These are phyloP conservation scores for Plasmodium gallinaceum DNA, from an alignment of 169 alveolate genomes.

Conservation along the genomic window DNA sequence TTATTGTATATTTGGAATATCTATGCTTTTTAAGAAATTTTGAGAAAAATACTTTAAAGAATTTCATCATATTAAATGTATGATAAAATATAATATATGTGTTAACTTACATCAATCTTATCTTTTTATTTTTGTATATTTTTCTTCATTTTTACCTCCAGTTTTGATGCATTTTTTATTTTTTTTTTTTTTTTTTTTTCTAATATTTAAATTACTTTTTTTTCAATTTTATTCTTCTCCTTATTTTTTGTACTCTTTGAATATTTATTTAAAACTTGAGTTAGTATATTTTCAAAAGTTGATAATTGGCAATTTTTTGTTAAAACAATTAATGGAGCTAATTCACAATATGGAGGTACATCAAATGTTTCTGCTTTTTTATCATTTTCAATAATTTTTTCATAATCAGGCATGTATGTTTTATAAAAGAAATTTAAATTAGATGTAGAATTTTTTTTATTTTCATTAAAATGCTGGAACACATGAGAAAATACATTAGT, in stretches of 20 bases:
- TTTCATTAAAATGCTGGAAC: constrained; percentile 53
- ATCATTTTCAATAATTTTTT: constrained; percentile 72
- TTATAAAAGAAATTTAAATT: constrained; percentile 67
- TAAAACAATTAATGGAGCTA: constrained; percentile 79
- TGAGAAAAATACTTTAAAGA: too few relatives aligned
- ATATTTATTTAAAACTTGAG: constrained; percentile 65
- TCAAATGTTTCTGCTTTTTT: constrained; percentile 65
- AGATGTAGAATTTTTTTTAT: constrained; percentile 36
- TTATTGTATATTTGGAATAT: too few relatives aligned
- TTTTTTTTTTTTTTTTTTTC: not conserved
- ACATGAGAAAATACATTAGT: constrained; percentile 60
- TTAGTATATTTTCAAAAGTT: constrained; percentile 78
- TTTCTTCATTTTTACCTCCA: too few relatives aligned
- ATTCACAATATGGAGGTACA: constrained; percentile 87
- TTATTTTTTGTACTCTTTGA: constrained; percentile 40
- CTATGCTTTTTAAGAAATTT: too few relatives aligned
- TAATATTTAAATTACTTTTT: not conserved
- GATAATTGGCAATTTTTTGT: constrained; percentile 80
- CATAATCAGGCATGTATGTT: constrained; percentile 76
- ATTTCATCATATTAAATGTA: too few relatives aligned
- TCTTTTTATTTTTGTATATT: too few relatives aligned
- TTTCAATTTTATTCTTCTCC: constrained; percentile 15
- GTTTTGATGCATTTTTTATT: not conserved
- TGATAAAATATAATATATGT: too few relatives aligned
- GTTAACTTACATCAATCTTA: too few relatives aligned